Conservation (phyloP, 306 rosid species). For the Crotalaria pallida region DNA sequence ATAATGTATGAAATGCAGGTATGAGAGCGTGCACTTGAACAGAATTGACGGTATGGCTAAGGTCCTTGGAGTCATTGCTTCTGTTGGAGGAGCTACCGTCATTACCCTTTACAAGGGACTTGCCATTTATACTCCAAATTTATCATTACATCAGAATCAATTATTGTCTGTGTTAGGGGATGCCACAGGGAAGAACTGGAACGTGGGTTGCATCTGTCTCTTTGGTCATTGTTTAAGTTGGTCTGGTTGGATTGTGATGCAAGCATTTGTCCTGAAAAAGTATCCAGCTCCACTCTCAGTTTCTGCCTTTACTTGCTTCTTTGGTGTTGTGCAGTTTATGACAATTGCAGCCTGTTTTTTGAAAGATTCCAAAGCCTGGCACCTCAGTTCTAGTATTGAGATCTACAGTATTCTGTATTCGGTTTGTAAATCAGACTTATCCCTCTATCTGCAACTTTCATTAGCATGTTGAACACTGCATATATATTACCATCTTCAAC, state of each 20-base stretch:
- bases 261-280: constrained; percentile 39
- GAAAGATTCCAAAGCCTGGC: constrained; percentile 41
- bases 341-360: constrained; percentile 33
- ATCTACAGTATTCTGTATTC: constrained; percentile 44
- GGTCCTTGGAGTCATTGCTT: constrained; percentile 66
- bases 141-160: constrained; percentile 20
- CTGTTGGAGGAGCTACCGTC: constrained; percentile 66
- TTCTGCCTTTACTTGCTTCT: constrained; percentile 49
- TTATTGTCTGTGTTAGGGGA: constrained; percentile 32
- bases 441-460: constrained; percentile 5
- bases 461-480: neutral
- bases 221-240: constrained; percentile 60
- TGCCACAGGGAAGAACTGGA: constrained; percentile 42
- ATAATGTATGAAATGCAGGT: constrained; percentile 31
- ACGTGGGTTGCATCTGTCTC: constrained; percentile 59
- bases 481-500: constrained; percentile 18
- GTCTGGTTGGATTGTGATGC: constrained; percentile 68
- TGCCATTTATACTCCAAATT: constrained; percentile 43
- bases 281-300: constrained; percentile 45
- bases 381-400: constrained; percentile 37
- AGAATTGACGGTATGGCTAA: constrained; percentile 63
- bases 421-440: constrained; percentile 35
- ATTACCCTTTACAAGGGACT: constrained; percentile 77
- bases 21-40: constrained; percentile 50
- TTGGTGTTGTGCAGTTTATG: constrained; percentile 42